Base-by-base conservation (phyloP, 1,284 basidiomycete genomes). In the Malassezia caprae region DNA sequence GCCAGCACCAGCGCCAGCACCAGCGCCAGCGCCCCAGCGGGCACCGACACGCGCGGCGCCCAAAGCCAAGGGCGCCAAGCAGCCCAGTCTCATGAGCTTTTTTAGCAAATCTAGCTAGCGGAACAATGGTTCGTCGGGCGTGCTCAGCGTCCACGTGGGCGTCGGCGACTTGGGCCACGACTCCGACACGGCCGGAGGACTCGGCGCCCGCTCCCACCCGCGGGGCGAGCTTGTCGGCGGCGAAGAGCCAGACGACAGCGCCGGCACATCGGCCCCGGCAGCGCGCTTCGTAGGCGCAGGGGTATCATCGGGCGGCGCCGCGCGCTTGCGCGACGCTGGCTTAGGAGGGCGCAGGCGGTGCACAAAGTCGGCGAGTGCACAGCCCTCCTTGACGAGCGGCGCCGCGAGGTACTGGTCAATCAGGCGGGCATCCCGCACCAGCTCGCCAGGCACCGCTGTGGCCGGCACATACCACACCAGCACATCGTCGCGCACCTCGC, bases 371-470 rank as follows among this genome's bases (percentile, higher is more conserved):
- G 26, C 37, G 27, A 66, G 58, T 39, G 56, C 54, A 32, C 55
- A 51, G 17, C 64, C 65, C 40, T 65, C 57, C 11, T 48, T 40
- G 8, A 46, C 28, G 8, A 67, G 50, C 1, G 70, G 68, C 51
- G 60, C 57, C 17, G 65, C 60, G 13, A 73, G 63, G 59, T 53
- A 72, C 32, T 66, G 63, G 45, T 74, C 72, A 42, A 74, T 68
- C 7, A 61, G 41, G n/a, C 60, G 52, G 26, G 62, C 60, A 48
- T 68, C 63, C 34, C 61, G 56, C n/a, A 67, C 60, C 3, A 73
- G 65, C 12, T 66, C 58, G 24, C 31, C 37, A 0, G 72, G 69
- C 15, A 62, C 39, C 13, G 58, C 50, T 24, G 44, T 37, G 6
- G 62, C 48, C 8, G 72, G 69, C 1, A 74, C 61, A n/a, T 41